phyloP scores from a whole-genome alignment of 257 asterid genomes.

The Cordia subcordata region DNA sequence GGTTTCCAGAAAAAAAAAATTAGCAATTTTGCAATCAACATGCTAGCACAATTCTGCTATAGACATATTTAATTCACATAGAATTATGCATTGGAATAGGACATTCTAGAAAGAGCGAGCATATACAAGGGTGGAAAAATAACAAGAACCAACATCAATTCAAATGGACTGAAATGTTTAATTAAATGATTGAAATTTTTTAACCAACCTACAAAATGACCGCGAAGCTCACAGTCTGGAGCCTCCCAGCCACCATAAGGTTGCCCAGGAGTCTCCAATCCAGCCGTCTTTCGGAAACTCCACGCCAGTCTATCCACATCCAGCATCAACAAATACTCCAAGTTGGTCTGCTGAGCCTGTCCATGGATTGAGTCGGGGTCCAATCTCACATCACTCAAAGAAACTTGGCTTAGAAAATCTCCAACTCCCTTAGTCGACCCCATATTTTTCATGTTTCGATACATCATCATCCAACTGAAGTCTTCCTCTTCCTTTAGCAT shows the following conservation, averaged over 20 bases:
- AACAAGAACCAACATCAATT: background rate
- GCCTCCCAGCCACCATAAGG: slow-evolving; percentile 97
- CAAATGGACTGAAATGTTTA: background rate
- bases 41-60: background rate
- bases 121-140: background rate
- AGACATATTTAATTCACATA: background rate
- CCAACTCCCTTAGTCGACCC: slow-evolving; percentile 16
- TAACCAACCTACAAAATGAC: slow-evolving; percentile 87
- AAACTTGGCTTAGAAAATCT: slow-evolving; percentile 46
- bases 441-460: slow-evolving; percentile 45
- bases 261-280: slow-evolving; percentile 49
- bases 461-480: slow-evolving; percentile 50
- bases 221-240: slow-evolving; percentile 63
- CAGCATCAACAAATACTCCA: slow-evolving; percentile 73
- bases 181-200: background rate
- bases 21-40: too few species aligned
- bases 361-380: slow-evolving; percentile 68
- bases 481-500: slow-evolving; percentile 57
- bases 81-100: background rate
- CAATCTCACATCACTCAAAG: slow-evolving; percentile 65
- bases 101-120: background rate
- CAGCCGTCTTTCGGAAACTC: slow-evolving; percentile 86
- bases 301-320: slow-evolving; percentile 76
- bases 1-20: too few species aligned
- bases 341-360: slow-evolving; percentile 78